phyloP scores from a whole-genome alignment of 306 rosid species.

The Inga oerstediana region DNA sequence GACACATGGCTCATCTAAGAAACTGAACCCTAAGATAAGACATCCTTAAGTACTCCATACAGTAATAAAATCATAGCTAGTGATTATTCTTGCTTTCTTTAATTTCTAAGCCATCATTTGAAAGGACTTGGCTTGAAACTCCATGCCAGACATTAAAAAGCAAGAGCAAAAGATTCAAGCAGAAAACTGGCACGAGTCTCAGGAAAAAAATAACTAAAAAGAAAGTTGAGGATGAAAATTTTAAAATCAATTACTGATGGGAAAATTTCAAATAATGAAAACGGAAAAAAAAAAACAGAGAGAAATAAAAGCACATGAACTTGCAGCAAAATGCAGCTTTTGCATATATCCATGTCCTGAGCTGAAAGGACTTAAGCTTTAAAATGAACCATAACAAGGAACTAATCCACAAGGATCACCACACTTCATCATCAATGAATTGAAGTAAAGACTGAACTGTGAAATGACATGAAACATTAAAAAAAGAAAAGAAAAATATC shows the following conservation, averaged over 20 bases:
- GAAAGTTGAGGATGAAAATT: neutral
- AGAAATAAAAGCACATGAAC: neutral
- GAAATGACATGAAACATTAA: neutral
- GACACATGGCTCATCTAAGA: neutral
- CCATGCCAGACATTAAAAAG: neutral
- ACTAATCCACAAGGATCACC: conserved; percentile 8
- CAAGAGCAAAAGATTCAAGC: neutral
- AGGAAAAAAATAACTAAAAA: neutral
- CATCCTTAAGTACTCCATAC: neutral
- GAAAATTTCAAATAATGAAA: neutral
- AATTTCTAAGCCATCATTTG: neutral
- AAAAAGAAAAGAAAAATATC: no score
- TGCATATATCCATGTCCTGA: neutral
- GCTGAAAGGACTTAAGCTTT: neutral
- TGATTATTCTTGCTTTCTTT: neutral
- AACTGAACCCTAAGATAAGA: neutral
- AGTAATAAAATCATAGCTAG: neutral
- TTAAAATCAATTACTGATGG: neutral
- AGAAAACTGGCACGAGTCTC: neutral
- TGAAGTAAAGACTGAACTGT: neutral
- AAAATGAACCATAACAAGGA: conserved; percentile 11
- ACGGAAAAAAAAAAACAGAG: neutral
- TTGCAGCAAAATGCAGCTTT: conserved; percentile 2
- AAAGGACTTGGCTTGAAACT: neutral
- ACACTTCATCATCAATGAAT: neutral